These are phyloP conservation scores for Mycena latifolia DNA, from an alignment of 768 basidiomycete species.

Conservation along the genomic window DNA sequence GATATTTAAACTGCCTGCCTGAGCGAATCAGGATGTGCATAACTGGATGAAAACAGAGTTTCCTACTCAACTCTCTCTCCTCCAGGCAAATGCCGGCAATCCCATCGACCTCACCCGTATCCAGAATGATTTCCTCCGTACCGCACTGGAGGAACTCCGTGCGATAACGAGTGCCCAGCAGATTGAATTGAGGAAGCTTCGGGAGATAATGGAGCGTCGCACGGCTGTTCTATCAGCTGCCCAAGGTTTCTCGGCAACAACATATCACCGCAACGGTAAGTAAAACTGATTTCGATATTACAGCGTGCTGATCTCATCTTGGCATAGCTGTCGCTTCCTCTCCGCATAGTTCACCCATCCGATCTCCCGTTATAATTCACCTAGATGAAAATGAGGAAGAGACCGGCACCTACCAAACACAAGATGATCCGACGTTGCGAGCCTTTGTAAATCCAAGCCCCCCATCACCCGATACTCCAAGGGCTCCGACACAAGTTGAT, in stretches of 20 bases:
- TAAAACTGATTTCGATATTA: background rate
- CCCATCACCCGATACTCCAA: background rate
- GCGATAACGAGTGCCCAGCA: background rate
- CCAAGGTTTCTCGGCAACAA: background rate
- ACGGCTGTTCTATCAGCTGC: background rate
- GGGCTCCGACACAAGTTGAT: background rate
- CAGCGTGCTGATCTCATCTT: background rate
- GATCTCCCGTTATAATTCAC: too few relatives aligned
- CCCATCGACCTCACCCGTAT: background rate
- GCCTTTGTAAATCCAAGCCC: background rate
- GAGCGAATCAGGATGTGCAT: background rate
- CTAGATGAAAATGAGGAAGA: background rate
- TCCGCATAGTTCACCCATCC: background rate
- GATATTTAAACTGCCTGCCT: conserved; percentile 37
- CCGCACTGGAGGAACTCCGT: conserved; percentile 2
- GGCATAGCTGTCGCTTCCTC: background rate
- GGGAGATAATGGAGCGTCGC: background rate
- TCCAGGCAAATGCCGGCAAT: background rate
- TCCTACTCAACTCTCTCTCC: background rate
- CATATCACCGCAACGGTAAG: background rate
- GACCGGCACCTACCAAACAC: background rate
- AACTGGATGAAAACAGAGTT: conserved; percentile 11
- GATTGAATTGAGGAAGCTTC: background rate
- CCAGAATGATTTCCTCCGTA: background rate
- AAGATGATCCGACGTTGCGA: too few relatives aligned